Base-by-base conservation (phyloP, 2,329 filamentous ascomycete genomes). In the Nemania serpens region DNA sequence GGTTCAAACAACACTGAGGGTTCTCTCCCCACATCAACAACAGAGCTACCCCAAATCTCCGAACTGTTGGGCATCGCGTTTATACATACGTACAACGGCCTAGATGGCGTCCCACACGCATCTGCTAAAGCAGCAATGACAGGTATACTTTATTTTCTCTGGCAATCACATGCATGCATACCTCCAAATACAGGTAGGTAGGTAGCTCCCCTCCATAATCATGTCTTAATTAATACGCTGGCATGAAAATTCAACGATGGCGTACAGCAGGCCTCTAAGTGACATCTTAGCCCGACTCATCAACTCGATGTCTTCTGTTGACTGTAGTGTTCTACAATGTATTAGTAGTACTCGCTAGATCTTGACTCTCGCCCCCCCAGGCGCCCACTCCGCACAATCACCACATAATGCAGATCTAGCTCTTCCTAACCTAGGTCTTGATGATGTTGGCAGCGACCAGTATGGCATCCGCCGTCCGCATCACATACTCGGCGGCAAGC, bases 401-500 rank as follows among this genome's bases (percentile, higher is more conserved):
- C 15, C n/a, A 17, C 15, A 11, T 17, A 48, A 15, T 5, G 15
- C 45, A 29, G 25, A 3, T 29, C 25, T 29, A 7, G 25, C 25
- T 29, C 25, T 33, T 10, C 5, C 25, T 2, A 22, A 2, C 4
- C 33, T 22, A 50, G 7, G 66, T 66, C 48, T 65, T 71, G 22
- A 74, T 65, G 36, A 71, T 69, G 22, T 69, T 63, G 3, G 69
- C 66, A 34, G 71, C 71, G 17, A 64, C 56, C 7, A 63, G 45
- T 17, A 73, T 71, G 2, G 71, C 69, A 53, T 71, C 65, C 5
- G 70, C 68, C 17, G 72, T 74, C 54, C 60, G 71, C 50, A 64
- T 59, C 2, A 74, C 69, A 42, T 67, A 74, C 20, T 73, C 65
- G 2, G 61, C 61, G 7, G 71, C 72, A n/a, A 72, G 62, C 1